A percentile compares a stretch with the other conserved stretches of the same genome.
Conservation (phyloP, 1,139 yeast species). For the Kodamaea sp. region DNA sequence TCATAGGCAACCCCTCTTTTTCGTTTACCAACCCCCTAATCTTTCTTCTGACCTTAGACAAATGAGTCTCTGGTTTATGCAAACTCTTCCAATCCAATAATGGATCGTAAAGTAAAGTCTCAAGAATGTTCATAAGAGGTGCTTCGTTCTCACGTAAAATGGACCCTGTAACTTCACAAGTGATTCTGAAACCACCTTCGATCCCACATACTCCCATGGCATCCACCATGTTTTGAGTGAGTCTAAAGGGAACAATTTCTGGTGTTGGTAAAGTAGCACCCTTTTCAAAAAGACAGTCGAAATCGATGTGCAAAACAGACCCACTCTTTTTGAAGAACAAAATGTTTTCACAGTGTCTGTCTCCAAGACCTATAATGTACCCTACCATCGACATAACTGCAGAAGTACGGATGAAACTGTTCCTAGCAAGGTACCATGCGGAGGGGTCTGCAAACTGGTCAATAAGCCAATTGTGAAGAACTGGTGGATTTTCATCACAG, state of each 20-base stretch:
- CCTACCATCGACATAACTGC: conserved; percentile 99
- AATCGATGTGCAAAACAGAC: conserved; percentile 87
- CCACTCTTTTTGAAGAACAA: conserved; percentile 75
- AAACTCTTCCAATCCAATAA: conserved; percentile 67
- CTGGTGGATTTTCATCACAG: conserved; percentile 60
- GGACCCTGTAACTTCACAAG: conserved; percentile 82
- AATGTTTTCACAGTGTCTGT: conserved; percentile 92
- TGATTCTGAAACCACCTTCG: conserved; percentile 84
- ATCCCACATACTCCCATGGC: conserved; percentile 90
- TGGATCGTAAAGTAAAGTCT: conserved; percentile 91
- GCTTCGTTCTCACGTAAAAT: conserved; percentile 79
- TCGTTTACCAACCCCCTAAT: conserved; percentile 80
- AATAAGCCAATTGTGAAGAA: conserved; percentile 82
- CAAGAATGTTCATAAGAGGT: conserved; percentile 87
- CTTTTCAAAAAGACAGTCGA: conserved; percentile 92
- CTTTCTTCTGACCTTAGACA: conserved; percentile 73
- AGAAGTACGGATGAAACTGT: conserved; percentile 70
- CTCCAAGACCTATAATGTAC: conserved; percentile 86
- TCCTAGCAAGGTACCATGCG: conserved; percentile 81
- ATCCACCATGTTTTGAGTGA: conserved; percentile 85
- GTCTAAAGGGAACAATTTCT: conserved; percentile 90
- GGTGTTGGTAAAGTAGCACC: conserved; percentile 74
- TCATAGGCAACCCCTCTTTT: conserved; percentile 81
- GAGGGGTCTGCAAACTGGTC: conserved; percentile 89
- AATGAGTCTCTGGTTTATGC: conserved; percentile 64